Evolutionary conservation across 202 grass and related monocot species (phyloP).

Genomic region (Hordeum pubiflorum): DNA sequence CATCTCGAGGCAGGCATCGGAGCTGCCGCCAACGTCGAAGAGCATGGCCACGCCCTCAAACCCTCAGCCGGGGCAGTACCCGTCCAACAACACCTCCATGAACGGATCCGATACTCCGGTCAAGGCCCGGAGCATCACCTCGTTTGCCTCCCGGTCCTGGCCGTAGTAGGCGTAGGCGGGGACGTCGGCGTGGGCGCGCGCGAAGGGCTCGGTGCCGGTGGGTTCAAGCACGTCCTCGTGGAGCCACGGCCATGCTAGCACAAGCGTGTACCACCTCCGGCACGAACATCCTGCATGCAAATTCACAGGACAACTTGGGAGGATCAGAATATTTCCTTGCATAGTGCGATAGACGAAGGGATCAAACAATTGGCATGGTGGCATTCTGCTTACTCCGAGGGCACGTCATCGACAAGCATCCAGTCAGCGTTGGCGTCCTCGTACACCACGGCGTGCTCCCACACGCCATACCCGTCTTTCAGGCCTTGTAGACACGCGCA

Average conservation of each 20-base stretch:
- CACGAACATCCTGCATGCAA: constrained; percentile 46
- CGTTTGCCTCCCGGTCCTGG: constrained; percentile 45
- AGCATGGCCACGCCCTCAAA: constrained; percentile 43
- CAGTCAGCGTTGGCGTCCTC: constrained; percentile 70
- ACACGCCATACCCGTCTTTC: constrained; percentile 42
- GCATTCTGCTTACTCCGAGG: constrained; percentile 50
- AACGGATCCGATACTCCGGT: constrained; percentile 60
- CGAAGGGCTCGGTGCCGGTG: constrained; percentile 58
- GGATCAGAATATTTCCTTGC: no score
- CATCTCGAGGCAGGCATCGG: constrained; percentile 58
- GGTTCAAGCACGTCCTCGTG: constrained; percentile 68
- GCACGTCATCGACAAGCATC: constrained; percentile 84
- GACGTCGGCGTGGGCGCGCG: constrained; percentile 47
- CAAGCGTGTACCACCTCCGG: constrained; percentile 30
- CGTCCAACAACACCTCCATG: constrained; percentile 57
- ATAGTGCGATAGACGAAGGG: no score
- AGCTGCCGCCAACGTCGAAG: constrained; percentile 78
- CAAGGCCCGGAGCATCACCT: constrained; percentile 63
- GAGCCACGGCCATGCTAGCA: constrained; percentile 51
- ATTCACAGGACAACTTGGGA: background rate
- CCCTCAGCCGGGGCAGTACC: background rate
- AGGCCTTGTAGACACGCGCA: constrained; percentile 11
- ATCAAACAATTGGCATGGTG: no score
- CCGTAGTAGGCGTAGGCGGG: constrained; percentile 69
- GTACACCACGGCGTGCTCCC: constrained; percentile 57